Evolutionary conservation across 169 alveolate genomes (phyloP).

Genomic region (Amoebophrya sp.): DNA sequence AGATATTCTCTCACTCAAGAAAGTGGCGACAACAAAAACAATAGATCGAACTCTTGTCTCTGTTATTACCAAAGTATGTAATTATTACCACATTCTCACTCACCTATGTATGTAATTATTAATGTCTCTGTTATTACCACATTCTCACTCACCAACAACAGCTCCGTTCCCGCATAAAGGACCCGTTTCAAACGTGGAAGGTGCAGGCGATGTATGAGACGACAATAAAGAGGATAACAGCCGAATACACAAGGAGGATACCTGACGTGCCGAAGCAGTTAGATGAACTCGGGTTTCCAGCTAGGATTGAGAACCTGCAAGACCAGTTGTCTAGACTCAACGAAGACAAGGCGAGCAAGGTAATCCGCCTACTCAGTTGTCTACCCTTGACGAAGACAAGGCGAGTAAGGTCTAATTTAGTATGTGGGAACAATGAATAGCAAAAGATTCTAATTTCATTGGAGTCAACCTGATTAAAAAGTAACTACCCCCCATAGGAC

Average conservation of each 20-base stretch:
- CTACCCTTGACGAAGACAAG: background rate
- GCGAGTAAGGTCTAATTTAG: background rate
- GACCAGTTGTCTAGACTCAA: background rate
- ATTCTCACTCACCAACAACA: background rate
- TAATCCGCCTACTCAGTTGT: too few relatives aligned
- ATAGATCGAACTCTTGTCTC: too few relatives aligned
- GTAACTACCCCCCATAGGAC: background rate
- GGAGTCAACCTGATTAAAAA: background rate
- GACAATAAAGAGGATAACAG: background rate
- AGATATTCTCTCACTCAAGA: too few relatives aligned
- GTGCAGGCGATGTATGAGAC: slow-evolving; percentile 20
- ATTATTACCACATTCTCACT: too few relatives aligned
- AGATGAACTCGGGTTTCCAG: background rate
- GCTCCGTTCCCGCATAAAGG: background rate
- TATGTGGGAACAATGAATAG: background rate
- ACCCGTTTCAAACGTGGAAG: slow-evolving; percentile 19
- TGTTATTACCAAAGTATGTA: too few relatives aligned
- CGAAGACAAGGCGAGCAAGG: background rate
- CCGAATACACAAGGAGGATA: background rate
- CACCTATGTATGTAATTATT: too few relatives aligned
- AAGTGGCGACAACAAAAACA: too few relatives aligned
- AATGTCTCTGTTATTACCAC: too few relatives aligned
- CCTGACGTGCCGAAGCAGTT: slow-evolving; percentile 14
- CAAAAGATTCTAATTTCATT: too few relatives aligned
- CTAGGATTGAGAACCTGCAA: background rate